Base-by-base conservation (phyloP, 305 asterid genomes). In the Striga hermonthica region DNA sequence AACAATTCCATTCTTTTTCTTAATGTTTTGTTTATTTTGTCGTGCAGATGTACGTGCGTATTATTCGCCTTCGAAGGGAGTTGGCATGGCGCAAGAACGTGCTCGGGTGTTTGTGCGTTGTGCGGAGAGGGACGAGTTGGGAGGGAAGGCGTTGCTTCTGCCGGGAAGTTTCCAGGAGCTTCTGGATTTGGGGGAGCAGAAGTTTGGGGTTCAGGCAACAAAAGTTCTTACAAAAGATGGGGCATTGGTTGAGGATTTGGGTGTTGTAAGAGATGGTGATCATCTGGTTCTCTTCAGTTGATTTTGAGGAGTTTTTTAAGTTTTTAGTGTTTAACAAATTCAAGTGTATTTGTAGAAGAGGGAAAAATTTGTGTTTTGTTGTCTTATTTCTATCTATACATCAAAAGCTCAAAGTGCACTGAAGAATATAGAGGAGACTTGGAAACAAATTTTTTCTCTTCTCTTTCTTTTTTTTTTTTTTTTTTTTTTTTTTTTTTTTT, bases 231-330 rank as follows among this genome's bases (percentile, higher is more conserved):
- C 83, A 0, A 75, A 71, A 71, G 87, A 80, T n/a, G 94, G 98
- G 59, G 88, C 84, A 54, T 57, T 73, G 62, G 64, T 89, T 22
- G 94, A 89, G 63, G 97, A 87, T 12, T 66, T 81, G 47, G 78
- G 10, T 36, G 81, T 83, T 3, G 69, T 90, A 39, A 83, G 98
- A 78, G 98, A 92, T 39, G 90, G 88, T 1, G 97, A 92, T 81
- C 86, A 80, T 73, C 83, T 90, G 13, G 52, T 84, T 64, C 77
- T 90, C 69, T 80, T 80, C 63, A 70, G 74, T 48, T 79, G 56
- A 39, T 4, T 4, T 28, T 38, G 44, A 41, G 13, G 57, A 12
- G 61, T 13, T 22, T 13, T 13, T 40, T 1, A 41, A 15, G 14
- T 2, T 39, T 39, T 53, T 0, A 8, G 9, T 15, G 57, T 10